phyloP scores from a whole-genome alignment of 2,329 filamentous ascomycete species.

The Diaporthe helianthi region DNA sequence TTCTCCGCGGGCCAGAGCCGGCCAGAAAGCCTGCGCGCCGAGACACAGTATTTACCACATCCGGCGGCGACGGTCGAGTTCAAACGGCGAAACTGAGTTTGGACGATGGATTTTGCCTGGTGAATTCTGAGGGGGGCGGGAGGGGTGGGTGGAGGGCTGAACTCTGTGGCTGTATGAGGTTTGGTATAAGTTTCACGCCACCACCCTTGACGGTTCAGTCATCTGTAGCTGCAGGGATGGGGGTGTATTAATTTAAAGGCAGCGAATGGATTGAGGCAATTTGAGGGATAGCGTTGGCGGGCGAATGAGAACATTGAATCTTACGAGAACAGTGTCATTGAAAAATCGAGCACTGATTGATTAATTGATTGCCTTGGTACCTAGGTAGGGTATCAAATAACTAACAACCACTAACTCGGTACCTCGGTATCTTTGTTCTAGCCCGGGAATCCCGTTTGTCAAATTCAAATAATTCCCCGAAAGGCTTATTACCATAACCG shows the following conservation, averaged over 20 bases:
- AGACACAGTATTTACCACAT: conserved; percentile 26
- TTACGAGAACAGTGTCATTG: not conserved
- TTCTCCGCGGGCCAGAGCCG: conserved; percentile 11
- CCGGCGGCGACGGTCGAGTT: conserved; percentile 3
- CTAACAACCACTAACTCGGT: too few species aligned
- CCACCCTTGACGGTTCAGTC: not conserved
- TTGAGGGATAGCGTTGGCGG: not conserved
- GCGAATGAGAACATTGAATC: not conserved
- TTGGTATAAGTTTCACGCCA: conserved; percentile 16
- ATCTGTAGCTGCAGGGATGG: not conserved
- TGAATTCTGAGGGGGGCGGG: too few species aligned
- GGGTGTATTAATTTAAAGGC: not conserved
- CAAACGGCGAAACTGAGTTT: not conserved
- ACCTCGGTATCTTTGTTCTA: not conserved
- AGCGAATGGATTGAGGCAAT: not conserved
- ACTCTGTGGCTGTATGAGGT: not conserved
- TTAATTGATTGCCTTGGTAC: too few species aligned
- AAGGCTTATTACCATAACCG: not conserved
- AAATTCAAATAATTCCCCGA: not conserved
- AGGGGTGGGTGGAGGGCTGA: too few species aligned
- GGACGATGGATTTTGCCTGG: not conserved
- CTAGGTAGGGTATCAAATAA: too few species aligned
- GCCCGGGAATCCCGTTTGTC: not conserved
- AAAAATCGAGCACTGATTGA: not conserved
- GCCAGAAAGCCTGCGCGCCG: conserved; percentile 7